Base-by-base conservation (phyloP, 371 early-diverging fungal species). In the Mucor indicus region DNA sequence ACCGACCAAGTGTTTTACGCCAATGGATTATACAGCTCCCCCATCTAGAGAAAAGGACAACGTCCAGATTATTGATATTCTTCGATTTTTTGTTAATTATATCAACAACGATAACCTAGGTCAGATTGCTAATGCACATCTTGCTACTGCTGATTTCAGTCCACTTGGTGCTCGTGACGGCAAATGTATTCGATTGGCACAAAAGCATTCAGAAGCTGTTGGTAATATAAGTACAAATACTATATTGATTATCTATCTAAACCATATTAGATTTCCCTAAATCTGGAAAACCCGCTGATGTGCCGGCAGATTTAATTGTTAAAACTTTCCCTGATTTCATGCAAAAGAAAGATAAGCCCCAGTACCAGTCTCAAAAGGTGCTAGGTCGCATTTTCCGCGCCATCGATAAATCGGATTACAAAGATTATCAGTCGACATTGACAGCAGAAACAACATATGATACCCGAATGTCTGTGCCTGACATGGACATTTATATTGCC, bases 251-350 rank as follows among this genome's bases (percentile, higher is more conserved):
- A 11, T 19, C 12, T 20, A 30, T 21, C 9, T 36, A 15, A 10
- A 19, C 4, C 1, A 83, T 86, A 15, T 7, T 38, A 69, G 69
- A 77, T 62, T 73, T 69, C 27, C 74, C 73, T 1, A 73, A 72
- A 38, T 57, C 78, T 1, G 80, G 77, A 1, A 67, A 56, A 16
- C 74, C 81, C 2, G 75, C 68, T 1, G 53, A 66, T 2, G 16
- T 76, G 22, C 57, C 54, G 0, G 47, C 49, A 0, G 81, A 81
- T 16, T 59, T 81, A 1, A 48, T 68, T 6, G 84, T 85, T 0
- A 58, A 44, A 10, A 37, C 30, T 1, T 89, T 75, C 46, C 94
- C 94, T 0, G 91, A 91, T 54, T 94, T 89, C 50, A 89, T 94
- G 91, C 78, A 89, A 39, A 86, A 86, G 54, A 62, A 68, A 4